Evolutionary conservation across 208 protist species (phyloP).

Genomic region (Novymonas esmeraldas): DNA sequence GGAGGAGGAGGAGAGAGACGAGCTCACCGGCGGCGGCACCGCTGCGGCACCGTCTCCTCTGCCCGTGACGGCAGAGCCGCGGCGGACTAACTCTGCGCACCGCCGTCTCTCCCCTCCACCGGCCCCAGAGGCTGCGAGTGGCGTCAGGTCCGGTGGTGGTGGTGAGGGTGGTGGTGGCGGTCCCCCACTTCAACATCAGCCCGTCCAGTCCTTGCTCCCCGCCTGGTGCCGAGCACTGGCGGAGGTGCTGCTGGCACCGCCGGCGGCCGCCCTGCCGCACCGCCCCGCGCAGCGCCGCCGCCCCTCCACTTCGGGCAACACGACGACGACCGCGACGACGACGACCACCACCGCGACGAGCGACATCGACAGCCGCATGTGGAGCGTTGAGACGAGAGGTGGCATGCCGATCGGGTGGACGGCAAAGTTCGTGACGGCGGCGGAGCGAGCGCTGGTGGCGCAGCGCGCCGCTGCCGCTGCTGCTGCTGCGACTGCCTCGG

Average conservation of each 20-base stretch:
- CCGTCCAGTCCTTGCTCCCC: conserved; percentile 5
- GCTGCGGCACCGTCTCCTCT: too few relatives aligned
- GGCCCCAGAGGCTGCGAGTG: too few relatives aligned
- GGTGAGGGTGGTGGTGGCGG: not conserved
- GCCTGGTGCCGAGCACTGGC: conserved; percentile 18
- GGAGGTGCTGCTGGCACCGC: conserved; percentile 12
- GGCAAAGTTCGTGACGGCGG: conserved; percentile 25
- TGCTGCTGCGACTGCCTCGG: not conserved
- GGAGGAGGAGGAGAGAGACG: too few relatives aligned
- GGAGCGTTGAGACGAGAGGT: conserved; percentile 21
- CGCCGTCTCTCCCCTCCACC: too few relatives aligned
- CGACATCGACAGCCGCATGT: conserved; percentile 18
- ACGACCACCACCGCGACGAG: conserved; percentile 12
- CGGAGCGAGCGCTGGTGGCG: conserved; percentile 3
- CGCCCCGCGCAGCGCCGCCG: not conserved
- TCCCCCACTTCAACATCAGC: not conserved
- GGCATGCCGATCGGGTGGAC: conserved; percentile 21
- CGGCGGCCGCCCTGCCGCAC: not conserved
- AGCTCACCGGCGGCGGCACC: too few relatives aligned
- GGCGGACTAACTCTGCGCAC: too few relatives aligned
- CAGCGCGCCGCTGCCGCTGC: not conserved
- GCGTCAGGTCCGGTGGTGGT: too few relatives aligned
- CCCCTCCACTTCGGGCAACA: conserved; percentile 6
- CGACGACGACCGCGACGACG: conserved; percentile 12
- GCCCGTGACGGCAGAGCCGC: too few relatives aligned